These are phyloP conservation scores for Solidago caesia DNA, from an alignment of 129 eudicot genomes.

Conservation along the genomic window DNA sequence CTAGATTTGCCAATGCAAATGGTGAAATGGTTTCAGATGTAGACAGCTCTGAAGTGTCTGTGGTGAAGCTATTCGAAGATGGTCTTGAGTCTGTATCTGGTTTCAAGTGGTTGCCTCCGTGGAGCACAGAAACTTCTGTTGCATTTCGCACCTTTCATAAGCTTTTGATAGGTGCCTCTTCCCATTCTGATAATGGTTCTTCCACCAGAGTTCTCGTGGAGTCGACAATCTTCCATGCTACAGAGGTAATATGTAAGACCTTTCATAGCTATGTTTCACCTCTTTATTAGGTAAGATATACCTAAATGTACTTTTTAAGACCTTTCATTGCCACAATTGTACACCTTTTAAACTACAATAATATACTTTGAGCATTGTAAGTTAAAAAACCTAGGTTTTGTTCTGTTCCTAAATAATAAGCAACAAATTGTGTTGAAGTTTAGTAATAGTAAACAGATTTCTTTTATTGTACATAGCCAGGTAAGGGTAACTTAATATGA, in stretches of 20 bases:
- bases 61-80: slow-evolving; percentile 71
- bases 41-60: slow-evolving; percentile 38
- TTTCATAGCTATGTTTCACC: slow-evolving; percentile 27
- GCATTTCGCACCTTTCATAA: slow-evolving; percentile 82
- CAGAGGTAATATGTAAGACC: slow-evolving; percentile 70
- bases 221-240: slow-evolving; percentile 62
- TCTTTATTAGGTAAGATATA: slow-evolving; percentile 19
- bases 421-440: not conserved
- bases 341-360: not conserved
- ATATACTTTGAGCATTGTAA: not conserved
- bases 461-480: not conserved
- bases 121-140: slow-evolving; percentile 94
- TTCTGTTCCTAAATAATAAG: not conserved
- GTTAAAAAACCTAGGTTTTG: not conserved
- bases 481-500: not conserved
- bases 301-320: not conserved
- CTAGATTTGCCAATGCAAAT: slow-evolving; percentile 36
- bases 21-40: slow-evolving; percentile 35
- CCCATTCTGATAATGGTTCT: slow-evolving; percentile 52
- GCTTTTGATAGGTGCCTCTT: slow-evolving; percentile 69
- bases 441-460: not conserved
- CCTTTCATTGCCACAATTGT: not conserved
- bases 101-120: slow-evolving; percentile 91
- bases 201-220: slow-evolving; percentile 42
- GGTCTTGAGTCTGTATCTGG: slow-evolving; percentile 78